phyloP scores from a whole-genome alignment of 2,329 filamentous ascomycete genomes.

The Venturia oleaginea region DNA sequence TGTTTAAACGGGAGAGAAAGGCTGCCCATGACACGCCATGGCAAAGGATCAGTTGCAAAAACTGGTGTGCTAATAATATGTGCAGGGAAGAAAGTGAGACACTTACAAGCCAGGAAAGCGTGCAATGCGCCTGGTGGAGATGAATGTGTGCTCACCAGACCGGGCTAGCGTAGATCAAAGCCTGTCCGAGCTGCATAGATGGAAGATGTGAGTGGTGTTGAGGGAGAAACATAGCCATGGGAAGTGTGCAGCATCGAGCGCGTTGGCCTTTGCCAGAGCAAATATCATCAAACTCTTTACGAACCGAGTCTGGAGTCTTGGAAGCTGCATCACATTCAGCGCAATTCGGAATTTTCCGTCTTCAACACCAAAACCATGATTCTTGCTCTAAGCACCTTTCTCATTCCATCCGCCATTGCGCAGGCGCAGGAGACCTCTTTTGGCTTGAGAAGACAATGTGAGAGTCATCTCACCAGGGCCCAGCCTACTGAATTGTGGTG shows the following conservation, averaged over 20 bases:
- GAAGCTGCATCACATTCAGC: too few species aligned
- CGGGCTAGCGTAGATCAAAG: constrained; percentile 27
- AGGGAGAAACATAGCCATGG: constrained; percentile 27
- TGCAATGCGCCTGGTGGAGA: background rate
- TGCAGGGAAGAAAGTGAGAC: background rate
- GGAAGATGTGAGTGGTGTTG: background rate
- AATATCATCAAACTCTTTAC: constrained; percentile 36
- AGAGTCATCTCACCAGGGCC: too few species aligned
- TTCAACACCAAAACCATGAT: too few species aligned
- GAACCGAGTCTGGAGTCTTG: constrained; percentile 33
- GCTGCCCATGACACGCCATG: background rate
- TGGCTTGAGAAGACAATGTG: too few species aligned
- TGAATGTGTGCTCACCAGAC: background rate
- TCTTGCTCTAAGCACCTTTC: too few species aligned
- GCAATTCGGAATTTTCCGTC: too few species aligned
- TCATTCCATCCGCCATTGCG: too few species aligned
- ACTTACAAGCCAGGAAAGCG: too few species aligned
- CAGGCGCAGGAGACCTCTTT: too few species aligned
- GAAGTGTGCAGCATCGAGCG: constrained; percentile 49
- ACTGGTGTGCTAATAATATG: too few species aligned
- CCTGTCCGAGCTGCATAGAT: constrained; percentile 19
- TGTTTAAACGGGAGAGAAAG: background rate
- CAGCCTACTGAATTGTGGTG: too few species aligned
- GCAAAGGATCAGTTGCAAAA: background rate
- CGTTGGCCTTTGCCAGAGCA: constrained; percentile 44